Evolutionary conservation across 2,329 filamentous ascomycete genomes (phyloP).

Genomic region (Lecanoromycetidae sp.): DNA sequence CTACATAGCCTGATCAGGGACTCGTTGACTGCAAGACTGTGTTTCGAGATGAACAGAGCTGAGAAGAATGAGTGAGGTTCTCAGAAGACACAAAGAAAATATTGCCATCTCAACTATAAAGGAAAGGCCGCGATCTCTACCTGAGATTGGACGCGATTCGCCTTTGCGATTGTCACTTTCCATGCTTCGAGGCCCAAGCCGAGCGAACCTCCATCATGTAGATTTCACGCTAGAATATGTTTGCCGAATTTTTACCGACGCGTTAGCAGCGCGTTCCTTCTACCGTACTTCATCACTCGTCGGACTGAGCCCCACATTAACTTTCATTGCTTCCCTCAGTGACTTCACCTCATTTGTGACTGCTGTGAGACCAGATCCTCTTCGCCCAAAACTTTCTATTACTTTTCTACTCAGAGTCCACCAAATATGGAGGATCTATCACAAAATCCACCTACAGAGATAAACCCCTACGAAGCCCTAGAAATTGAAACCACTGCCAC

Average conservation of each 20-base stretch:
- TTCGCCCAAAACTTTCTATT: neutral
- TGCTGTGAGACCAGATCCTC: neutral
- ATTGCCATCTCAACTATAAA: too few species aligned
- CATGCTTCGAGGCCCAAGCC: too few species aligned
- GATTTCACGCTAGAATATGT: too few species aligned
- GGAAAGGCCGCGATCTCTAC: too few species aligned
- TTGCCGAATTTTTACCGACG: neutral
- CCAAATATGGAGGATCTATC: constrained; percentile 25
- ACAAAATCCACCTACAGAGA: constrained; percentile 53
- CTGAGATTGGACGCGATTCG: too few species aligned
- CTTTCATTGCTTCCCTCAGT: neutral
- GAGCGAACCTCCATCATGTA: too few species aligned
- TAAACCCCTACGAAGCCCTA: constrained; percentile 70
- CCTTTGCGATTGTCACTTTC: too few species aligned
- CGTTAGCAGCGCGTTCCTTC: neutral
- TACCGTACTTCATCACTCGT: neutral
- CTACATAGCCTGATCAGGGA: too few species aligned
- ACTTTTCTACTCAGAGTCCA: neutral
- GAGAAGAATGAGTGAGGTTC: too few species aligned
- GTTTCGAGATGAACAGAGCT: too few species aligned
- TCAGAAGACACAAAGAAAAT: too few species aligned
- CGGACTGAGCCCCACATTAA: neutral
- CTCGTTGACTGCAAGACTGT: too few species aligned
- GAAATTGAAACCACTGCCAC: constrained; percentile 59
- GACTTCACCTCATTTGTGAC: neutral